Conservation (phyloP, 1,139 yeast species). For the Sugiyamaella grinbergsii region DNA sequence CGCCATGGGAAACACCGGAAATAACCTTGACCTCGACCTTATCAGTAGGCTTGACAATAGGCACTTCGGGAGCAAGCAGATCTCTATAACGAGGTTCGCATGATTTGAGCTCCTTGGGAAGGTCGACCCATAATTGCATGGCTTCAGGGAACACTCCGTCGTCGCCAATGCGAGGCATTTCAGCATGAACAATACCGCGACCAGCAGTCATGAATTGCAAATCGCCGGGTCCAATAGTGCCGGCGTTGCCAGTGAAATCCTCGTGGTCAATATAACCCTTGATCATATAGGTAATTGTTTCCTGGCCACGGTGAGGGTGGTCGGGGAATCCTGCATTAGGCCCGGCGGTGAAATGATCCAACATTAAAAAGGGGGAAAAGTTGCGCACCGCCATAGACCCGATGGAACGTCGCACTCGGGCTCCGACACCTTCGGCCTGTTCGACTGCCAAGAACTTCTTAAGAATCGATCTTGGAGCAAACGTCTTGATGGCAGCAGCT, state of each 20-base stretch:
- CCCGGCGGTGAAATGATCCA: constrained; percentile 71
- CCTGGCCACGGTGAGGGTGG: constrained; percentile 93
- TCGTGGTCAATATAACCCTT: constrained; percentile 86
- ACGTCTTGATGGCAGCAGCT: constrained; percentile 20
- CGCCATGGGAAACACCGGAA: constrained; percentile 76
- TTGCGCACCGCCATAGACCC: constrained; percentile 69
- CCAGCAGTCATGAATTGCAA: constrained; percentile 97
- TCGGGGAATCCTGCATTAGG: constrained; percentile 83
- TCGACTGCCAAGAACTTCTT: constrained; percentile 67
- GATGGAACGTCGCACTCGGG: constrained; percentile 77
- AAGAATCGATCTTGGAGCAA: constrained; percentile 53
- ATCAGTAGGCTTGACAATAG: constrained; percentile 66
- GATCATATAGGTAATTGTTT: constrained; percentile 75
- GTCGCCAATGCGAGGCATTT: constrained; percentile 71
- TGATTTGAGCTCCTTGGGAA: constrained; percentile 69
- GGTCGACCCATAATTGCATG: constrained; percentile 89
- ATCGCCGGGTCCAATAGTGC: constrained; percentile 80
- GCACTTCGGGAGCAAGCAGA: constrained; percentile 69
- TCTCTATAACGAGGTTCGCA: constrained; percentile 81
- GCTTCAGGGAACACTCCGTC: constrained; percentile 57
- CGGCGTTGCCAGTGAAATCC: constrained; percentile 84
- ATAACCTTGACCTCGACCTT: constrained; percentile 71
- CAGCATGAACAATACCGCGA: constrained; percentile 81
- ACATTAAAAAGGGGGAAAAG: constrained; percentile 80
- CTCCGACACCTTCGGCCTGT: constrained; percentile 88